Conservation (phyloP, 495 filamentous ascomycete species). For the Podospora comata region DNA sequence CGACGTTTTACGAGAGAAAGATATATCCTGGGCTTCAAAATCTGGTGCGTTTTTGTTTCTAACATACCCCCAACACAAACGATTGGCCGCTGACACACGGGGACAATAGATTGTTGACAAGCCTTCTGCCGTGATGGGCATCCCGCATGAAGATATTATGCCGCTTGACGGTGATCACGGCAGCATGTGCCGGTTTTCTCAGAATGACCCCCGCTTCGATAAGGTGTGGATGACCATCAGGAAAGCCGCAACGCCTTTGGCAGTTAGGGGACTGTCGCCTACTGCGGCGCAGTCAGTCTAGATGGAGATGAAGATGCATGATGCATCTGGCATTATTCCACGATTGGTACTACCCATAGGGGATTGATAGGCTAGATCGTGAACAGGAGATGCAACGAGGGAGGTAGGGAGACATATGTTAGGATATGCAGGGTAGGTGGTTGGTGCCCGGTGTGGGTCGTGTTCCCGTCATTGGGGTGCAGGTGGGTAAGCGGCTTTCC, state of each 20-base stretch:
- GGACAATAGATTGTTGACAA: constrained; percentile 9
- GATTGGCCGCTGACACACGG: not conserved
- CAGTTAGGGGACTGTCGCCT: too few species aligned
- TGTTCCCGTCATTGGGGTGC: too few species aligned
- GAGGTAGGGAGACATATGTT: too few species aligned
- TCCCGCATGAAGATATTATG: constrained; percentile 9
- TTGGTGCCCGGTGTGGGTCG: too few species aligned
- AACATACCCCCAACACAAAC: not conserved
- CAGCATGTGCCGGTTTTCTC: constrained; percentile 11
- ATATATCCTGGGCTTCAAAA: not conserved
- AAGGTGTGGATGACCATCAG: constrained; percentile 9
- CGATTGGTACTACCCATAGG: too few species aligned
- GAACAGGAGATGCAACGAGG: too few species aligned
- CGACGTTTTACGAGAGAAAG: constrained; percentile 24
- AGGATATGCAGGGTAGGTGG: too few species aligned
- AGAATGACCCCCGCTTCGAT: constrained; percentile 10
- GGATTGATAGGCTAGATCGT: too few species aligned
- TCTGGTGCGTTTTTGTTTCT: not conserved
- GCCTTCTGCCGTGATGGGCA: constrained; percentile 2
- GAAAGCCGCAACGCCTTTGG: not conserved
- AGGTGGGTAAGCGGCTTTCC: too few species aligned
- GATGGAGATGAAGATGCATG: too few species aligned
- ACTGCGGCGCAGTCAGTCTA: too few species aligned
- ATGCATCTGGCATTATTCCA: too few species aligned
- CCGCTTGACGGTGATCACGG: constrained; percentile 10